Evolutionary conservation across 345 rosid genomes (phyloP), one percentile per base, ranked within the genome.

Genomic region (Eucalyptus guilfoylei): DNA sequence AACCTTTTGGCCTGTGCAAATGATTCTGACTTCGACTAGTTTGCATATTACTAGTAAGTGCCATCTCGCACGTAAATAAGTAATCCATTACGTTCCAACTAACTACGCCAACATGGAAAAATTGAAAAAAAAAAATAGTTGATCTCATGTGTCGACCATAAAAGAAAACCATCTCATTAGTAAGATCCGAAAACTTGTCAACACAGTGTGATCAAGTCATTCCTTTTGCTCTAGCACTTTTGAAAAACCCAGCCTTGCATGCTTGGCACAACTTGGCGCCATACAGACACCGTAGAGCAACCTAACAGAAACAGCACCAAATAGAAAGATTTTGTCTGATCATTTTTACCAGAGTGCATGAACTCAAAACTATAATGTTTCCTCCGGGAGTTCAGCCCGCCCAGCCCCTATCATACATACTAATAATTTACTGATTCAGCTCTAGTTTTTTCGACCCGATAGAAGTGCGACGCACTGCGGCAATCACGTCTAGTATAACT

Each of bases 381-480:
- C 26, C 60, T 54, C 26, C 15, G 14, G 19, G 72, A 7, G 19
- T 14, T 64, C 72, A 30, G 37, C 72, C 32, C 5, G 37, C 19
- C 69, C 15, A 64, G 17, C 11, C 34, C 34, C 72, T 14, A 64
- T 30, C 69, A 13, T 28, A 14, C 15, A 4, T 67, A 8, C 42
- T 67, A 4, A 32, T 15, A 32, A 32, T 69, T 5, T 69, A 9
- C 44, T 3, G 4, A 32, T 69, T 34, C 23, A 72, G 17, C 14
- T 72, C 11, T 34, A 17, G 2, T 10, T 34, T 34, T 34, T 34
- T 17, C 13, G 4, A 72, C 7, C 26, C 8, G 26, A 34, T 9
- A 34, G 21, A 72, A 72, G 4, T 9, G 44, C 24, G 44, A 17
- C 7, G 2, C 26, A 11, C 7, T 0, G 1, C 34, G 26, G 15